Conservation (phyloP, 2,329 filamentous ascomycete genomes). For the Lasiodiplodia sp. region DNA sequence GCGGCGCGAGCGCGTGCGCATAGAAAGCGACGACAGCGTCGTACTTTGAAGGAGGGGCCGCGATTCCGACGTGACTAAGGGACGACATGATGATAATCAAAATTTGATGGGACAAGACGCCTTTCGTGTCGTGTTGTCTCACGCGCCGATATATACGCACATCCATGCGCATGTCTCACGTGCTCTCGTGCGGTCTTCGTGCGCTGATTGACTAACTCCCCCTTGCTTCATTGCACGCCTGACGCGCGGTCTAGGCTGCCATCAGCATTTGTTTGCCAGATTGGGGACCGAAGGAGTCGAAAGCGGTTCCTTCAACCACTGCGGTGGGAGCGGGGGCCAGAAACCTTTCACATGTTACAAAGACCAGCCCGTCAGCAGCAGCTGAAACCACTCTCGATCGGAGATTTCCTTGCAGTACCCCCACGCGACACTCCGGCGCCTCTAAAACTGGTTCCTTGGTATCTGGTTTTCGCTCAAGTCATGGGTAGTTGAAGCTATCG, state of each 20-base stretch:
- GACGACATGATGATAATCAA: constrained; percentile 3
- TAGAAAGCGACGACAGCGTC: constrained; percentile 38
- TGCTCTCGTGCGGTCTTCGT: not conserved
- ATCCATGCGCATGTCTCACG: not conserved
- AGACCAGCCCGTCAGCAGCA: too few species aligned
- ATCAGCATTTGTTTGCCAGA: not conserved
- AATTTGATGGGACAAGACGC: not conserved
- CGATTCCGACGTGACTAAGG: constrained; percentile 37
- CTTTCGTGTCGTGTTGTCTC: not conserved
- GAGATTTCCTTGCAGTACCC: too few species aligned
- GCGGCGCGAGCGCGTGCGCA: constrained; percentile 37
- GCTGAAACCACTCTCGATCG: too few species aligned
- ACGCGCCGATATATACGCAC: not conserved
- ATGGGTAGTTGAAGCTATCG: too few species aligned
- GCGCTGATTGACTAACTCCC: not conserved
- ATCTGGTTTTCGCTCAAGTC: too few species aligned
- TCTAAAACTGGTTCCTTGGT: too few species aligned
- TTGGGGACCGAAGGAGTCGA: not conserved
- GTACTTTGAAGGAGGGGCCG: constrained; percentile 34
- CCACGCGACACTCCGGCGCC: too few species aligned
- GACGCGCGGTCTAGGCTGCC: not conserved
- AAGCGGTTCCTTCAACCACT: too few species aligned
- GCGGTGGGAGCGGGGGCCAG: too few species aligned
- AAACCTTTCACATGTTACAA: too few species aligned
- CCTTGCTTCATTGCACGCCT: not conserved